Evolutionary conservation across 192 early-diverging fungal species (phyloP), one percentile per base, ranked within the genome.

Genomic region (Gaertneriomyces semiglobifer): DNA sequence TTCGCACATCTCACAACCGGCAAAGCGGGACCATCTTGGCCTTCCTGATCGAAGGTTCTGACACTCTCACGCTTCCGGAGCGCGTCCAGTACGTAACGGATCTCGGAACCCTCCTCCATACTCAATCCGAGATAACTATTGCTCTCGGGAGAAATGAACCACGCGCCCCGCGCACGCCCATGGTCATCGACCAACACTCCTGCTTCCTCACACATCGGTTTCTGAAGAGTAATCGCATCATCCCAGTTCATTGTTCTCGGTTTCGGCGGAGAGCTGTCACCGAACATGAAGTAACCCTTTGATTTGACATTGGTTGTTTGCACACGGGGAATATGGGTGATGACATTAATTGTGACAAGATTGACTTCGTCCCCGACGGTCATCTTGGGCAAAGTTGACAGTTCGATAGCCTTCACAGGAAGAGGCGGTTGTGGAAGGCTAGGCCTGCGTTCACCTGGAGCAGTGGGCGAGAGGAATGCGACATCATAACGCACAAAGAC

Each of bases 401-500:
- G 12, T 46, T 63, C 68, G 7, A 70, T 43, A 4, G 68, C 43
- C 43, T 70, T 70, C 2, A 72, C 70, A 14, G 82, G 88, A 20
- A 93, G 77, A 16, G 73, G 72, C 10, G 66, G 66, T 52, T 68
- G 66, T 7, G 66, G 66, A 39, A 68, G 33, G 60, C 66, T 68
- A 1, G 66, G 25, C 19, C 66, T 12, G 7, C 66, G 44, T 51
- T 60, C 44, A 25, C 66, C 58, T 5, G 16, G 44, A 6, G 58
- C 66, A 40, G 14, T 8, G 5, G 83, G 77, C 3, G 86, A 69
- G 41, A 94, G 68, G 4, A 88, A 78, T n/a, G 67, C 62, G 38
- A 86, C 76, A 53, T 96, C 87, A 63, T 93, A 96, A 43, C 88
- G 83, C 18, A 96, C 56, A 43, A 96, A 79, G 1, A 86, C 87